Conservation (phyloP, 148 eudicot species). For the Polygonum aviculare region DNA sequence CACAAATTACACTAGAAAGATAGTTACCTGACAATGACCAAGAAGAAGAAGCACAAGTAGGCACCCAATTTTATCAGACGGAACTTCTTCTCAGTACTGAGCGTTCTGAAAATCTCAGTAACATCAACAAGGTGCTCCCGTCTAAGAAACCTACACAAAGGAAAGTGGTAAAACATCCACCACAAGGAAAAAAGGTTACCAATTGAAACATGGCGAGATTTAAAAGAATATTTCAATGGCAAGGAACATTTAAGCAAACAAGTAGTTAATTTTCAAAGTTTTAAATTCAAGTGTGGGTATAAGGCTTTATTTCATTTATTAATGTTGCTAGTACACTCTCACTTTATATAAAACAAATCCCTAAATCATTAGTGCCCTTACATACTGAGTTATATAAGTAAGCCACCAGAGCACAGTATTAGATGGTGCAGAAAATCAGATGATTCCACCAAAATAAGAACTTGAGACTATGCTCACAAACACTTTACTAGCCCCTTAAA, state of each 20-base stretch:
- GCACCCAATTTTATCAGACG: conserved; percentile 62
- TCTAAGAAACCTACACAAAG: conserved; percentile 44
- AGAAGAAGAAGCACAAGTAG: conserved; percentile 47
- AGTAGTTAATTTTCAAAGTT: neutral
- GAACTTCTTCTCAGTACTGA: conserved; percentile 61
- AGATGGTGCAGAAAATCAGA: neutral
- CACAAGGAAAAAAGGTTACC: neutral
- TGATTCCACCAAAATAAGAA: neutral
- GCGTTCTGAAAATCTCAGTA: conserved; percentile 68
- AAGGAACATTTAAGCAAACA: neutral
- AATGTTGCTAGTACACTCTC: neutral
- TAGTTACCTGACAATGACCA: conserved; percentile 62
- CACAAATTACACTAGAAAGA: neutral
- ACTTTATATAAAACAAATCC: neutral
- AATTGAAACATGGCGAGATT: neutral
- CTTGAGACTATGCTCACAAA: neutral
- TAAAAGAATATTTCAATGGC: neutral
- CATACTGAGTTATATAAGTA: neutral
- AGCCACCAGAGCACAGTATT: neutral
- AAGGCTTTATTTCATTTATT: neutral
- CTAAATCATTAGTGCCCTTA: neutral
- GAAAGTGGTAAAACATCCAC: neutral
- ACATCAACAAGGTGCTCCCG: conserved; percentile 78
- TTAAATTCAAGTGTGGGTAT: neutral
- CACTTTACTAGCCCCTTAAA: neutral